A percentile compares a stretch with the other conserved stretches of the same genome.
Conservation (phyloP, 768 basidiomycete genomes). For the Strobilomyces confusus region DNA sequence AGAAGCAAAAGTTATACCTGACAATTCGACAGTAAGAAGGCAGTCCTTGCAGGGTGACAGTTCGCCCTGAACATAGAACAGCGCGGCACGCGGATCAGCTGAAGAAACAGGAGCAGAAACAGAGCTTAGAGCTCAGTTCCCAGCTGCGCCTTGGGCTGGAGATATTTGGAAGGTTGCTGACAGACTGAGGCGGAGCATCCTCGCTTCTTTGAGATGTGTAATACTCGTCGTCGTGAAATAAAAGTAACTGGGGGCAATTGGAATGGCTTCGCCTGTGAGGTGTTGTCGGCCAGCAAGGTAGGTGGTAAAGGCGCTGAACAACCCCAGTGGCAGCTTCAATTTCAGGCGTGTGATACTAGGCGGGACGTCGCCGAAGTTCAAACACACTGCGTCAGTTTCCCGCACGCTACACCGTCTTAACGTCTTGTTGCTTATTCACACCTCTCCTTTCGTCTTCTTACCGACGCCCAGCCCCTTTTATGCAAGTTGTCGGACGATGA, state of each 20-base stretch:
- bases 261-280: neutral
- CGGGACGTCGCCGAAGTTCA: constrained; percentile 2
- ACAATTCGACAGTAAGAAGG: neutral
- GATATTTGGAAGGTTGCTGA: neutral
- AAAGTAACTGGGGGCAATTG: neutral
- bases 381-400: constrained; percentile 6
- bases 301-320: neutral
- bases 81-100: constrained; percentile 16
- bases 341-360: constrained; percentile 13
- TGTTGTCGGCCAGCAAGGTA: neutral
- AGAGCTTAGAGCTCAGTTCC: constrained; percentile 6
- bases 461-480: constrained; percentile 10
- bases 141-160: neutral
- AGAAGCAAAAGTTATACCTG: neutral
- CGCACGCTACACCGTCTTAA: constrained; percentile 5
- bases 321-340: neutral
- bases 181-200: neutral
- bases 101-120: constrained; percentile 13
- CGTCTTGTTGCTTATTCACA: constrained; percentile 3
- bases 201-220: neutral
- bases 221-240: neutral
- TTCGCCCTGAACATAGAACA: neutral
- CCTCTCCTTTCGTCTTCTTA: constrained; percentile 3
- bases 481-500: constrained; percentile 37
- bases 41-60: neutral